Base-by-base conservation (phyloP, 352 stramenopile genomes). In the Pythium rhizo-oryzae region DNA sequence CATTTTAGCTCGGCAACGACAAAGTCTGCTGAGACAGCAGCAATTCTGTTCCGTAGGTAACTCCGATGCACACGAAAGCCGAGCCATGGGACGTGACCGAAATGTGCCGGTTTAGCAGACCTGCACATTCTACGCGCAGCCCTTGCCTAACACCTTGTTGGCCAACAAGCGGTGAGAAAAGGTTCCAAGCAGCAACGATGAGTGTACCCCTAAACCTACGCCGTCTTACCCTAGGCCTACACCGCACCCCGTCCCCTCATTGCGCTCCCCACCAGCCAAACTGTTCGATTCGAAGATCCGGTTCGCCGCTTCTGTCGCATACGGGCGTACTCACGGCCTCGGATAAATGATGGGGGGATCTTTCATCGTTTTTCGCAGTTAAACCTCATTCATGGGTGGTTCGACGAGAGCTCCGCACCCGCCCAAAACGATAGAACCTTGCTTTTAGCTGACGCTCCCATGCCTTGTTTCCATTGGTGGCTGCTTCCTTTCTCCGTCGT, bases 241-340 rank as follows among this genome's bases (percentile, higher is more conserved):
- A 37, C 63, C 28, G 18, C 23, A 54, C n/a, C 24, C 55, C 63
- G 49, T 65, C n/a, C 44, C 35, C 54, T 58, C 28, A 28, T 57
- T 37, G 50, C 24, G 53, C 62, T 67, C 60, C 56, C 63, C 33
- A 70, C 63, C 63, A 70, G 55, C 56, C 63, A 65, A 65, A 70
- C 33, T 65, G 37, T 59, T 60, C 46, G 43, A 59, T 37, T 54
- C 33, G 52, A 39, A 70, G 63, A 70, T 70, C 63, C 63, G 54
- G 63, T 70, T 70, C 56, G 50, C 55, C n/a, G 18, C 43, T 70
- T 69, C 55, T 70, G 63, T 70, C 63, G 54, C 63, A 70, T 63
- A 68, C 35, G 53, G 21, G 33, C 23, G 62, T 33, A 56, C 41
- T 35, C 30, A 63, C 21, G 11, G 21, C 43, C 47, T 59, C 6